These are phyloP conservation scores for Emericellopsis terricola DNA, from an alignment of 495 filamentous ascomycete species.

Conservation along the genomic window DNA sequence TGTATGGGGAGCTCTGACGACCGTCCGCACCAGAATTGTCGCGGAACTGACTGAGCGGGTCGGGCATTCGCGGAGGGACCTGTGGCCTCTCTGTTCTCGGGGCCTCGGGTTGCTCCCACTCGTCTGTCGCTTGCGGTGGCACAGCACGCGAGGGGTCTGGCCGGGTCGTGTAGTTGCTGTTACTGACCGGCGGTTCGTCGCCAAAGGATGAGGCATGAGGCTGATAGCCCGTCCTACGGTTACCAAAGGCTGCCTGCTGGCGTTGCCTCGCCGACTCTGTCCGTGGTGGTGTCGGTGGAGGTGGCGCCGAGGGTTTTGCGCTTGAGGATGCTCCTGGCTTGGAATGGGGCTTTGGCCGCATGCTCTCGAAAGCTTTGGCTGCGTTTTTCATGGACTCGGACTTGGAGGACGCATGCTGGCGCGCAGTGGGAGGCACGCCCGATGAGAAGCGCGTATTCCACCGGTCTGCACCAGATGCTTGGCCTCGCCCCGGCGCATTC, in stretches of 20 bases:
- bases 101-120: background rate
- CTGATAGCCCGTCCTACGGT: slow-evolving; percentile 16
- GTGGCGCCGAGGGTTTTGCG: background rate
- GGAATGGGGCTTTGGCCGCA: slow-evolving; percentile 26
- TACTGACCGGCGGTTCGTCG: slow-evolving; percentile 24
- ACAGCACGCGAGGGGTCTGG: slow-evolving; percentile 1
- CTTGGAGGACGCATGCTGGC: background rate
- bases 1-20: slow-evolving; percentile 51
- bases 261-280: slow-evolving; percentile 24
- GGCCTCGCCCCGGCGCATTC: slow-evolving; percentile 15
- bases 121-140: background rate
- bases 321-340: slow-evolving; percentile 7
- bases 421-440: slow-evolving; percentile 2
- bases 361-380: slow-evolving; percentile 46
- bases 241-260: slow-evolving; percentile 26
- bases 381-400: background rate
- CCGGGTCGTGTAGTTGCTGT: slow-evolving; percentile 20
- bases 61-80: slow-evolving; percentile 4
- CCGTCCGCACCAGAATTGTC: slow-evolving; percentile 19
- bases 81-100: background rate
- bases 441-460: slow-evolving; percentile 27
- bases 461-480: slow-evolving; percentile 35
- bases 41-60: slow-evolving; percentile 26
- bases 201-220: slow-evolving; percentile 18
- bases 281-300: slow-evolving; percentile 8